phyloP scores from a whole-genome alignment of 345 rosid species.

The Cochlearia excelsa region DNA sequence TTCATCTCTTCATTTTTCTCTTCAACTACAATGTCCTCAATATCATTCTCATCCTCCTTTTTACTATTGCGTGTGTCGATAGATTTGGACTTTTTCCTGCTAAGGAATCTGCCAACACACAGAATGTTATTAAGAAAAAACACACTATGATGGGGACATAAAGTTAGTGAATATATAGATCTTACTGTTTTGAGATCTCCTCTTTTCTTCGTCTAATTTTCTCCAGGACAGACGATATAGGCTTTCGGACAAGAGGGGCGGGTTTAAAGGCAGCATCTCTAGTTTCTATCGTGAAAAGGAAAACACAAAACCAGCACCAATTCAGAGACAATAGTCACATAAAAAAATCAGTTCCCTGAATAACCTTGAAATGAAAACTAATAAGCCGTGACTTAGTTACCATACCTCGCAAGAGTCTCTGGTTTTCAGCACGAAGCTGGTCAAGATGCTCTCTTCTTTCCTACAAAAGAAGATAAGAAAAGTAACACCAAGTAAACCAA shows the following conservation, averaged over 20 bases:
- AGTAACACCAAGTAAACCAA: conserved; percentile 2
- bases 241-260: conserved; percentile 57
- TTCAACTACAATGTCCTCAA: conserved; percentile 27
- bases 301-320: conserved; percentile 16
- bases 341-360: not conserved
- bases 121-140: not conserved
- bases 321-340: not conserved
- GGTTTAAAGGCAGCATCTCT: conserved; percentile 76
- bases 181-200: conserved; percentile 72
- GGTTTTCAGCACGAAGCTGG: conserved; percentile 74
- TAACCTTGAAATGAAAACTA: not conserved
- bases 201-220: conserved; percentile 77
- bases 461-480: conserved; percentile 35
- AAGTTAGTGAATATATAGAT: not conserved
- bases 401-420: conserved; percentile 81
- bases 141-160: not conserved
- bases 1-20: conserved; percentile 25
- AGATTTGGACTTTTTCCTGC: conserved; percentile 32
- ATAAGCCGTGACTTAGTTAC: not conserved
- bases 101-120: conserved; percentile 41
- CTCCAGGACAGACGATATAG: conserved; percentile 77
- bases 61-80: conserved; percentile 21
- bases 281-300: conserved; percentile 47
- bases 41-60: conserved; percentile 35
- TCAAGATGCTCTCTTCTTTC: conserved; percentile 61